These are phyloP conservation scores for Amoeboradix gromovi DNA, from an alignment of 371 early-diverging fungal species.

Conservation along the genomic window DNA sequence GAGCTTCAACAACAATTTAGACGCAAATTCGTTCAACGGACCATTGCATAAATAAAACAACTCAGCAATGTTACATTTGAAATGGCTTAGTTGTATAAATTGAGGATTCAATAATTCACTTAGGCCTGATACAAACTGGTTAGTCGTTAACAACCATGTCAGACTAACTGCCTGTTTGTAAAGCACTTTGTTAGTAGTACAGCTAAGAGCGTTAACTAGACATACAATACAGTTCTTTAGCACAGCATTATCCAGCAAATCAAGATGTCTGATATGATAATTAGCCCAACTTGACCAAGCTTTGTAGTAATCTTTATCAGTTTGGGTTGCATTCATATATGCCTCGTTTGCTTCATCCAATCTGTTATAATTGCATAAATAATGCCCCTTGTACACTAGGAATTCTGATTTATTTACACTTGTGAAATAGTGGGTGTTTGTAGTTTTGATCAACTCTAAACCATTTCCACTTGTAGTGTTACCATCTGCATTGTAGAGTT, in stretches of 20 bases:
- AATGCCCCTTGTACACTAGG: constrained; percentile 74
- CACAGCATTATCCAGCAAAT: neutral
- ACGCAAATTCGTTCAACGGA: neutral
- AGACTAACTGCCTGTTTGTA: neutral
- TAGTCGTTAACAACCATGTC: neutral
- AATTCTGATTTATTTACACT: constrained; percentile 88
- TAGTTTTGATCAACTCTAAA: constrained; percentile 88
- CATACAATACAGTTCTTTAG: neutral
- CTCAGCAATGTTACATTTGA: neutral
- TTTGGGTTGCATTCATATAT: neutral
- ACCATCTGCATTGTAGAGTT: constrained; percentile 66
- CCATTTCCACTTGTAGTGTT: constrained; percentile 53
- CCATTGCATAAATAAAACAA: neutral
- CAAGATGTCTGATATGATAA: neutral
- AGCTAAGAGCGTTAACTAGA: neutral
- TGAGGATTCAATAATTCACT: too few relatives aligned
- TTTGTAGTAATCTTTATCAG: neutral
- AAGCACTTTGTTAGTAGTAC: neutral
- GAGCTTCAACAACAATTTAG: neutral
- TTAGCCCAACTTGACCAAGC: neutral
- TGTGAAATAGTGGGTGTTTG: constrained; percentile 82
- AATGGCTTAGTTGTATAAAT: too few relatives aligned
- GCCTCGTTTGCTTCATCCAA: neutral
- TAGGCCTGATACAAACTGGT: too few relatives aligned
- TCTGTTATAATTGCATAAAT: constrained; percentile 3